phyloP scores from a whole-genome alignment of 495 filamentous ascomycete species.

The Hypoxylon fuscum region DNA sequence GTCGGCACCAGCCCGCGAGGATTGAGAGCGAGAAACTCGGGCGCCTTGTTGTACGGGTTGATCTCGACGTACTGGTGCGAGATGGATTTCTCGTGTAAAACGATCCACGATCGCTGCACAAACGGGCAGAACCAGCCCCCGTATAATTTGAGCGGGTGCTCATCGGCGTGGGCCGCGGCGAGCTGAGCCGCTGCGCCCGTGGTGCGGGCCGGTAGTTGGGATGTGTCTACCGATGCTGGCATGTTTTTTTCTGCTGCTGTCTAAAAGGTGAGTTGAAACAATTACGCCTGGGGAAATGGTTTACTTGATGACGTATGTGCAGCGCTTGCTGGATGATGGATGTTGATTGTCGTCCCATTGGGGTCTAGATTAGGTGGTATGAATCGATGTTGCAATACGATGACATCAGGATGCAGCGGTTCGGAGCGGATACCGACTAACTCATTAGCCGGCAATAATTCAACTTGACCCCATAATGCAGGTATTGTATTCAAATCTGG shows the following conservation, averaged over 20 bases:
- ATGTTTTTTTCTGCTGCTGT: constrained; percentile 9
- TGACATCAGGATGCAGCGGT: constrained; percentile 25
- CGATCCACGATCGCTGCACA: constrained; percentile 73
- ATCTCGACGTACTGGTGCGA: constrained; percentile 78
- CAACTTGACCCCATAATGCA: too few relatives aligned
- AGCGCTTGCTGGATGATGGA: constrained; percentile 3
- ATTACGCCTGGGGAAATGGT: neutral
- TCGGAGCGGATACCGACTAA: constrained; percentile 2
- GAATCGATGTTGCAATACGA: constrained; percentile 1
- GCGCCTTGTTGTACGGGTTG: constrained; percentile 74
- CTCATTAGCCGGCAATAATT: too few relatives aligned
- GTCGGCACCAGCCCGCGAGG: constrained; percentile 76
- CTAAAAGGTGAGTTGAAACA: neutral
- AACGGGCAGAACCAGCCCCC: constrained; percentile 64
- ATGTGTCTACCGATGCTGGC: constrained; percentile 47
- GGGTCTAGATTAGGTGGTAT: neutral
- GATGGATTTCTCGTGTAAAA: constrained; percentile 74
- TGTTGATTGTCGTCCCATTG: constrained; percentile 3
- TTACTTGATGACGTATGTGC: neutral
- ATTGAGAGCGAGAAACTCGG: constrained; percentile 70
- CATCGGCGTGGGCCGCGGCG: constrained; percentile 44
- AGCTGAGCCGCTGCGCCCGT: constrained; percentile 49
- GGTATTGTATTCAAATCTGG: too few relatives aligned
- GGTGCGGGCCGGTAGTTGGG: constrained; percentile 32
- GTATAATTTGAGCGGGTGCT: constrained; percentile 57